Evolutionary conservation across 306 rosid genomes (phyloP).

Genomic region (Comarum palustre): DNA sequence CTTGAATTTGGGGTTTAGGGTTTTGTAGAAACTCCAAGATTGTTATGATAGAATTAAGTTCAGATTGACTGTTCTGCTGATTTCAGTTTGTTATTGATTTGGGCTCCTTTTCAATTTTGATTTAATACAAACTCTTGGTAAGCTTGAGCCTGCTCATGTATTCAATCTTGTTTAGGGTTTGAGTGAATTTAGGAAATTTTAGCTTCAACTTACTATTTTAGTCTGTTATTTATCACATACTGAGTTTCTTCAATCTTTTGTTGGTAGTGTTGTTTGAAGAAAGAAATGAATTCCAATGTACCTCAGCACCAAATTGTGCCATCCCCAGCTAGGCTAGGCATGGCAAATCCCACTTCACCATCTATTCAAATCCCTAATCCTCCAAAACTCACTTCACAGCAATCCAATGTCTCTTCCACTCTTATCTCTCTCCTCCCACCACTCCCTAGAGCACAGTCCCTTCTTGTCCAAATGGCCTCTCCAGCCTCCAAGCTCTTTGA

Average conservation of each 20-base stretch:
- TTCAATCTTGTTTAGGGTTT: not conserved
- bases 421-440: constrained; percentile 86
- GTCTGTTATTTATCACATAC: not conserved
- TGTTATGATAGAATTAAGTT: not conserved
- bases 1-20: not conserved
- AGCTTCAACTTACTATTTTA: not conserved
- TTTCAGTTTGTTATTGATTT: not conserved
- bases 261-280: not conserved
- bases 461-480: constrained; percentile 78
- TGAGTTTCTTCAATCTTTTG: not conserved
- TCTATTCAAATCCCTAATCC: constrained; percentile 64
- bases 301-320: constrained; percentile 73
- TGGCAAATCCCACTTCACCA: constrained; percentile 72
- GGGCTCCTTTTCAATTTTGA: not conserved
- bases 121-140: not conserved
- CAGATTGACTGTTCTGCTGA: not conserved
- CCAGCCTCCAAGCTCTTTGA: constrained; percentile 70
- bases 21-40: not conserved
- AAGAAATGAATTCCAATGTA: constrained; percentile 31
- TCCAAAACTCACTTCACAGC: constrained; percentile 59
- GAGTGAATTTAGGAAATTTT: not conserved
- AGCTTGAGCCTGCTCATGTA: not conserved
- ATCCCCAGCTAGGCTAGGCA: constrained; percentile 85
- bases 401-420: constrained; percentile 36
- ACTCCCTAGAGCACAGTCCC: constrained; percentile 79